phyloP scores from a whole-genome alignment of 2,329 filamentous ascomycete genomes.

The Penicillium fuscoglaucum region DNA sequence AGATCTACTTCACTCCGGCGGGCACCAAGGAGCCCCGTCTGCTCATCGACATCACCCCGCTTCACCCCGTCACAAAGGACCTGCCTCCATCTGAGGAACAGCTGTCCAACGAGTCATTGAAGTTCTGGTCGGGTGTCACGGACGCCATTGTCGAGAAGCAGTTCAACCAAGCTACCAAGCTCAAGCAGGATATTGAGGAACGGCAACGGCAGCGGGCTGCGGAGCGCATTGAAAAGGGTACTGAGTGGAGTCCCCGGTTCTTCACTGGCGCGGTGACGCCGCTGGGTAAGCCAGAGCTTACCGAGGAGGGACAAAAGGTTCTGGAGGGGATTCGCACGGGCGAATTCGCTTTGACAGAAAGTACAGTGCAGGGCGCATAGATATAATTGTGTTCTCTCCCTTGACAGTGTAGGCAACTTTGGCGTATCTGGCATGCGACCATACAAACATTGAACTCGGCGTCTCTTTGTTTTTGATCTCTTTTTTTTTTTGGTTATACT shows the following conservation, averaged over 20 bases:
- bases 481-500: slow-evolving; percentile 1
- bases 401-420: slow-evolving; percentile 14
- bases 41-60: slow-evolving; percentile 83
- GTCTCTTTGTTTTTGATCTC: slow-evolving; percentile 13
- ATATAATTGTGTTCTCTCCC: slow-evolving; percentile 7
- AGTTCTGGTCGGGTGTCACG: slow-evolving; percentile 85
- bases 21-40: slow-evolving; percentile 58
- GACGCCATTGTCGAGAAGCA: slow-evolving; percentile 81
- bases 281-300: slow-evolving; percentile 63
- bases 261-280: slow-evolving; percentile 67
- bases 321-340: slow-evolving; percentile 58
- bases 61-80: slow-evolving; percentile 75
- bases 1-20: slow-evolving; percentile 61
- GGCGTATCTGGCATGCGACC: slow-evolving; percentile 31
- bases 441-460: slow-evolving; percentile 13
- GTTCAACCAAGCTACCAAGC: slow-evolving; percentile 75
- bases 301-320: slow-evolving; percentile 59
- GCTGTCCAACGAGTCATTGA: slow-evolving; percentile 83
- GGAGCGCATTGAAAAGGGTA: slow-evolving; percentile 68
- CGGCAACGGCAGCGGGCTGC: slow-evolving; percentile 80
- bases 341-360: slow-evolving; percentile 51
- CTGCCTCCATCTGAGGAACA: slow-evolving; percentile 76
- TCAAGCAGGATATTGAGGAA: slow-evolving; percentile 93
- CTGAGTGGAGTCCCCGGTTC: slow-evolving; percentile 82
- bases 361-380: slow-evolving; percentile 37